Conservation (phyloP, 2,329 filamentous ascomycete genomes). For the Trichoderma sp. region DNA sequence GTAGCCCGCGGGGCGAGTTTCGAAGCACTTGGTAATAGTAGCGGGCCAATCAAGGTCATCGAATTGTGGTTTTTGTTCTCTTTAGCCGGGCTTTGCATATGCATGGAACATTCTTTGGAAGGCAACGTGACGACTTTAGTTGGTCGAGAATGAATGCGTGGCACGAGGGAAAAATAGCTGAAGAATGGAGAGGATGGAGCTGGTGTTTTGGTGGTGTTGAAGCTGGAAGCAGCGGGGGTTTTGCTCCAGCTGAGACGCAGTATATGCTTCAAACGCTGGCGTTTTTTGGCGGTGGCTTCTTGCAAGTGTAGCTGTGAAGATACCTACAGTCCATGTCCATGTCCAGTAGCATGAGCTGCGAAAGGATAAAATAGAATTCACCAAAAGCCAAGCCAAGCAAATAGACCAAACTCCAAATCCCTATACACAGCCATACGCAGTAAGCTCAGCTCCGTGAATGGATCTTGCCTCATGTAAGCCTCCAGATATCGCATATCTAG, state of each 20-base stretch:
- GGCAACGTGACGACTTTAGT: not conserved
- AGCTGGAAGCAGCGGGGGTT: not conserved
- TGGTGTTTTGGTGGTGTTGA: not conserved
- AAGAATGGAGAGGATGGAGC: not conserved
- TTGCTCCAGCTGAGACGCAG: not conserved
- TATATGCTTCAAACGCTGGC: slow-evolving; percentile 2
- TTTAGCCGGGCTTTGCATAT: not conserved
- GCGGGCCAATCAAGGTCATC: not conserved
- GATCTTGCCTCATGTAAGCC: not conserved
- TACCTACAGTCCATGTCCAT: no score
- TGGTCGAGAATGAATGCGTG: not conserved
- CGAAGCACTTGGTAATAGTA: not conserved
- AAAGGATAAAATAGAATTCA: not conserved
- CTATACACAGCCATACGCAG: not conserved
- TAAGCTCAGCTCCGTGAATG: not conserved
- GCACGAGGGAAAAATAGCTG: not conserved
- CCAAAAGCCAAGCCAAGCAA: not conserved
- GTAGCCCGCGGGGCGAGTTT: slow-evolving; percentile 10
- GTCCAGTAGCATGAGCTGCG: not conserved
- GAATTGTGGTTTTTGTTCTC: not conserved
- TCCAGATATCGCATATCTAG: slow-evolving; percentile 8
- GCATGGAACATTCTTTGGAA: not conserved
- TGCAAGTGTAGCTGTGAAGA: not conserved
- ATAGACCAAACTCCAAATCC: not conserved
- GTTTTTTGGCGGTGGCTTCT: not conserved